These are phyloP conservation scores for Termitomyces sp. DNA, from an alignment of 768 basidiomycete species.

Conservation along the genomic window DNA sequence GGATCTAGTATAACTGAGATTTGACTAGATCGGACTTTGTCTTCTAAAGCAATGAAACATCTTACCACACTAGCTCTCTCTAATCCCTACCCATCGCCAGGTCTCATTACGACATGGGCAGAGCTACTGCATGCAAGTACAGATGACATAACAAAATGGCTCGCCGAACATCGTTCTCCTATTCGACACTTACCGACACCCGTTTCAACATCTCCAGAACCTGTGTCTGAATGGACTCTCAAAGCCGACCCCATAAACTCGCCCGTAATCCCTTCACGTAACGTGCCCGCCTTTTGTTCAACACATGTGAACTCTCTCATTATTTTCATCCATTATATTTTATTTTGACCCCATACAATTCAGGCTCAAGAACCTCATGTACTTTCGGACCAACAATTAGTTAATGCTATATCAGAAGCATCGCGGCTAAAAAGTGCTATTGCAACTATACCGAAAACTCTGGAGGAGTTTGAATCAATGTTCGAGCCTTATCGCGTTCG, in stretches of 20 bases:
- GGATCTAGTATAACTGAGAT: neutral
- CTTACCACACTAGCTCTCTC: constrained; percentile 16
- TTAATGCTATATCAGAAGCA: constrained; percentile 18
- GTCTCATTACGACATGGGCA: constrained; percentile 27
- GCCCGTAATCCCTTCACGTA: constrained; percentile 11
- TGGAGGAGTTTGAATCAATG: constrained; percentile 13
- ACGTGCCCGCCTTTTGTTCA: neutral
- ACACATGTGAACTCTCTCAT: constrained; percentile 1
- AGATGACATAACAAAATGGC: constrained; percentile 19
- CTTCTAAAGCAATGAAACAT: constrained; percentile 15
- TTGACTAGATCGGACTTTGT: constrained; percentile 14
- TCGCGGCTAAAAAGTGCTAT: constrained; percentile 2
- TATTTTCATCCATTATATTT: neutral
- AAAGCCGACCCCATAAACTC: constrained; percentile 15
- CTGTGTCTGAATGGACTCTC: constrained; percentile 4
- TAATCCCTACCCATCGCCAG: constrained; percentile 17
- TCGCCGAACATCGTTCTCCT: constrained; percentile 12
- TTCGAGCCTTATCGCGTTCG: constrained; percentile 10
- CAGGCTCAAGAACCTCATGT: constrained; percentile 12
- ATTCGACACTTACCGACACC: constrained; percentile 17
- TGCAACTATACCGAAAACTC: neutral
- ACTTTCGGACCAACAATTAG: constrained; percentile 6
- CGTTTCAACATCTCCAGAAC: constrained; percentile 18
- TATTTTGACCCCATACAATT: neutral
- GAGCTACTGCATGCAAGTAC: constrained; percentile 15